These are phyloP conservation scores for Xanthoceras sorbifolium DNA, from an alignment of 345 rosid species.

Conservation along the genomic window DNA sequence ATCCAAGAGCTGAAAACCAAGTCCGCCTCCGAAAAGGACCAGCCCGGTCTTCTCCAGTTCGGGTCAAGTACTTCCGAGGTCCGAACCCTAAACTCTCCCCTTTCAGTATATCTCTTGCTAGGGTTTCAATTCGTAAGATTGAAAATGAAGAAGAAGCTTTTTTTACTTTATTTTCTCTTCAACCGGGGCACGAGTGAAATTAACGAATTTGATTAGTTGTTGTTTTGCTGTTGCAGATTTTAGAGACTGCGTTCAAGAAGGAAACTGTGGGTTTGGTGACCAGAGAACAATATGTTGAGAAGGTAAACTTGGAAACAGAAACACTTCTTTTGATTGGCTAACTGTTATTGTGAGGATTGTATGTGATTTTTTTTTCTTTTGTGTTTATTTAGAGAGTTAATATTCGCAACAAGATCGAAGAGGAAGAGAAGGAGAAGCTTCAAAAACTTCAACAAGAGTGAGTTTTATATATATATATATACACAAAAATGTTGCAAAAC, in stretches of 20 bases:
- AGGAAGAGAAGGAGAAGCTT: conserved; percentile 98
- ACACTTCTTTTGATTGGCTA: neutral
- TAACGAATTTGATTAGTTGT: no score
- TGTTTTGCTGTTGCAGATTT: conserved; percentile 49
- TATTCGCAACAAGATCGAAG: conserved; percentile 88
- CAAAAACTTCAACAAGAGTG: conserved; percentile 92
- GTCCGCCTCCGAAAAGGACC: conserved; percentile 77
- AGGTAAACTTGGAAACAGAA: conserved; percentile 46
- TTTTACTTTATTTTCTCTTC: no score
- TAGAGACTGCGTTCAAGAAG: conserved; percentile 97
- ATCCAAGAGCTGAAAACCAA: conserved; percentile 92
- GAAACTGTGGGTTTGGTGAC: conserved; percentile 98
- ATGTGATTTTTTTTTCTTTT: neutral
- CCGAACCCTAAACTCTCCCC: neutral
- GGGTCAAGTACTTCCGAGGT: conserved; percentile 98
- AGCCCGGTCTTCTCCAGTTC: conserved; percentile 96
- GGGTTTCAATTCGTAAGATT: neutral
- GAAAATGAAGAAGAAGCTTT: no score
- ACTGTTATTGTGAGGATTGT: neutral
- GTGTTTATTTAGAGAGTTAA: conserved; percentile 69
- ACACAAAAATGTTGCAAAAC: neutral
- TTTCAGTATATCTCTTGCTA: neutral
- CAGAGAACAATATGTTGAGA: conserved; percentile 96
- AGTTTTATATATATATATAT: conserved; percentile 22
- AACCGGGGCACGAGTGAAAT: no score